A percentile compares a stretch with the other conserved stretches of the same genome.
These are phyloP conservation scores for Penicillium taxi DNA, from an alignment of 495 filamentous ascomycete species.

Conservation along the genomic window DNA sequence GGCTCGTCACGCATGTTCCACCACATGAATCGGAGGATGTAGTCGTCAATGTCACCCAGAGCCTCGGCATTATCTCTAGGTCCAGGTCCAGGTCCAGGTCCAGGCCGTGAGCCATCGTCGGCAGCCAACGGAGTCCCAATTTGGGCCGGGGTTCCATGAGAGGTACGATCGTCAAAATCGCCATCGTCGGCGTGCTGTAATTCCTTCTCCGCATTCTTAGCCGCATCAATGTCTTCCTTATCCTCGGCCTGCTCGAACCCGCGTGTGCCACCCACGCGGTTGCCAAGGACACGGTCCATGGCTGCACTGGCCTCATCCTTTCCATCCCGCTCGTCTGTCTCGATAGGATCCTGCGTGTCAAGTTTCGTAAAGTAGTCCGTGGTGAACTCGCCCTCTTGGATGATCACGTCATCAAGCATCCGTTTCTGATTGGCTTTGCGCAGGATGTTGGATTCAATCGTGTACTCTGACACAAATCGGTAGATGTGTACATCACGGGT, in stretches of 20 bases:
- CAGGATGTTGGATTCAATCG: slow-evolving; percentile 97
- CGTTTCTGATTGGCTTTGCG: slow-evolving; percentile 95
- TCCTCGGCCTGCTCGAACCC: slow-evolving; percentile 88
- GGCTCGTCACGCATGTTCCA: slow-evolving; percentile 70
- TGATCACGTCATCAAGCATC: slow-evolving; percentile 95
- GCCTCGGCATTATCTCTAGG: background rate
- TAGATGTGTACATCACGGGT: slow-evolving; percentile 98
- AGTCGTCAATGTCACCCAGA: slow-evolving; percentile 67
- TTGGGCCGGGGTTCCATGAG: slow-evolving; percentile 33
- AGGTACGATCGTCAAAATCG: slow-evolving; percentile 76
- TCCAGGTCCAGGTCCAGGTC: background rate
- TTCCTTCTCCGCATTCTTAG: slow-evolving; percentile 80
- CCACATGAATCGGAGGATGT: slow-evolving; percentile 72
- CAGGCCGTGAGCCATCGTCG: slow-evolving; percentile 10
- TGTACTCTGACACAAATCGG: slow-evolving; percentile 92
- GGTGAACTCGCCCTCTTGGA: slow-evolving; percentile 97
- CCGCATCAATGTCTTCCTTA: slow-evolving; percentile 80
- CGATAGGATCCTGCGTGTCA: slow-evolving; percentile 58
- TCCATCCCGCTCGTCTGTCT: slow-evolving; percentile 47
- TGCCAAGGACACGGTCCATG: slow-evolving; percentile 78
- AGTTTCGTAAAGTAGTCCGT: slow-evolving; percentile 94
- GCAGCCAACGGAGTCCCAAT: slow-evolving; percentile 23
- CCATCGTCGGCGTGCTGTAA: slow-evolving; percentile 76
- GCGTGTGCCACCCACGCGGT: slow-evolving; percentile 45
- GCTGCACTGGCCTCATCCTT: slow-evolving; percentile 66